Evolutionary conservation across 2,329 filamentous ascomycete species (phyloP).

Genomic region (Fusarium lyarnte): DNA sequence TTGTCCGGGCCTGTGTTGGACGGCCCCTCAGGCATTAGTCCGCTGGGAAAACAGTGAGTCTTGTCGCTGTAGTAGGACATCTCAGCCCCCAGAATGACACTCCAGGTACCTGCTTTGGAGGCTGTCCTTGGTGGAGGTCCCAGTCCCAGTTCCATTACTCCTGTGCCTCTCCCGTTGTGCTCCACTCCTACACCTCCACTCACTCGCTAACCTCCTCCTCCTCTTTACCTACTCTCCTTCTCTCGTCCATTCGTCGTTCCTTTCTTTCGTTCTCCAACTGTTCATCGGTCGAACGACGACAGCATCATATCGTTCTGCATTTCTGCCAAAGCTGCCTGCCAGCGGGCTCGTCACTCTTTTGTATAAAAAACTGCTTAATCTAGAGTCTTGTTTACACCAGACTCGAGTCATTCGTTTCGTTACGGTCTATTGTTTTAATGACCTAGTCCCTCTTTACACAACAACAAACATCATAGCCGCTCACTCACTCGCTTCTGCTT

Average conservation of each 20-base stretch:
- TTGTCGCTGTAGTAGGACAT: conserved; percentile 8
- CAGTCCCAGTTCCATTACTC: neutral
- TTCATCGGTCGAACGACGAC: conserved; percentile 50
- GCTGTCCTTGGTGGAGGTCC: conserved; percentile 21
- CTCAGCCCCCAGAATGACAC: conserved; percentile 1
- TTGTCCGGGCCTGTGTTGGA: conserved; percentile 2
- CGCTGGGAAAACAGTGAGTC: conserved; percentile 5
- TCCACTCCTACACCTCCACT: conserved; percentile 28
- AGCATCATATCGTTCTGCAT: conserved; percentile 32
- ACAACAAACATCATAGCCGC: conserved; percentile 30
- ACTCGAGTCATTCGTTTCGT: conserved; percentile 39
- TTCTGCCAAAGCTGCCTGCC: conserved; percentile 55
- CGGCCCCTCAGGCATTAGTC: conserved; percentile 12
- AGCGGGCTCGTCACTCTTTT: conserved; percentile 62
- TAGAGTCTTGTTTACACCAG: conserved; percentile 33
- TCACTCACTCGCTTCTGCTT: conserved; percentile 28
- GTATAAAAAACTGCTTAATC: conserved; percentile 35
- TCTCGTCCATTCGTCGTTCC: conserved; percentile 46
- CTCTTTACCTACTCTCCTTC: conserved; percentile 43
- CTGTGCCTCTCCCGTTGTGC: conserved; percentile 35
- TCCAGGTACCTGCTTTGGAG: conserved; percentile 10
- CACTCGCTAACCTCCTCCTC: conserved; percentile 32
- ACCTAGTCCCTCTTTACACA: conserved; percentile 40
- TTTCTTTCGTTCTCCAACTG: conserved; percentile 44
- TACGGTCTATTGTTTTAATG: conserved; percentile 35